These are phyloP conservation scores for Posidonia australis DNA, from an alignment of 106 monocot genomes.

Conservation along the genomic window DNA sequence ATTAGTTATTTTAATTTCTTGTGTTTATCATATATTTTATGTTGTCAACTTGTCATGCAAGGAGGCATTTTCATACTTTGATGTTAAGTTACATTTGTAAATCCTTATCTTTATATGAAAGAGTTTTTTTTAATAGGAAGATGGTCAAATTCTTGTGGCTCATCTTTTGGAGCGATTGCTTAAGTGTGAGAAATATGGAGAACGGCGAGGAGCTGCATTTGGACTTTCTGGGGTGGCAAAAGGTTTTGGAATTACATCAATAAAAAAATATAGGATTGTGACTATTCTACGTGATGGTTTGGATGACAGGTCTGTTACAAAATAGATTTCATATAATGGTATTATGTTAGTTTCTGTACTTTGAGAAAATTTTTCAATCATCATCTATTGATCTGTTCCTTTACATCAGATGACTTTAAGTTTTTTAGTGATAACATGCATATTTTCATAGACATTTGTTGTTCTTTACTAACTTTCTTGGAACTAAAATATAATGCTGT, in stretches of 20 bases:
- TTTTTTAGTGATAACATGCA: no score
- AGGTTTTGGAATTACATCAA: slow-evolving; percentile 75
- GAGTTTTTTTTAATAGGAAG: slow-evolving; percentile 39
- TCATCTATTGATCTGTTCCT: no score
- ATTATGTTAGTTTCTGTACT: neutral
- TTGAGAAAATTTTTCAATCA: neutral
- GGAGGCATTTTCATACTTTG: no score
- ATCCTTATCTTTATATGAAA: no score
- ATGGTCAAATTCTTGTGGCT: slow-evolving; percentile 63
- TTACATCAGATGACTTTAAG: no score
- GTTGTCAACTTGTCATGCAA: no score
- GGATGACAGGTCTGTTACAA: slow-evolving; percentile 55
- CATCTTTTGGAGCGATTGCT: slow-evolving; percentile 55
- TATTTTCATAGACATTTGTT: no score
- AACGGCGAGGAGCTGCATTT: slow-evolving; percentile 95
- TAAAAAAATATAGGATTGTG: slow-evolving; percentile 76
- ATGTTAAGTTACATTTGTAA: no score
- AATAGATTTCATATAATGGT: neutral
- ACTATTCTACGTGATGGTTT: slow-evolving; percentile 55
- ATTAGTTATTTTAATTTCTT: no score
- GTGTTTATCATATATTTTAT: no score
- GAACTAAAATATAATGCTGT: no score
- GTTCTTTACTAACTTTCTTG: no score
- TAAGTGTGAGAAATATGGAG: slow-evolving; percentile 92
- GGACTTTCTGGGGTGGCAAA: slow-evolving; percentile 90